Evolutionary conservation across 257 asterid species (phyloP).

Genomic region (Dorcoceras hygrometricum): DNA sequence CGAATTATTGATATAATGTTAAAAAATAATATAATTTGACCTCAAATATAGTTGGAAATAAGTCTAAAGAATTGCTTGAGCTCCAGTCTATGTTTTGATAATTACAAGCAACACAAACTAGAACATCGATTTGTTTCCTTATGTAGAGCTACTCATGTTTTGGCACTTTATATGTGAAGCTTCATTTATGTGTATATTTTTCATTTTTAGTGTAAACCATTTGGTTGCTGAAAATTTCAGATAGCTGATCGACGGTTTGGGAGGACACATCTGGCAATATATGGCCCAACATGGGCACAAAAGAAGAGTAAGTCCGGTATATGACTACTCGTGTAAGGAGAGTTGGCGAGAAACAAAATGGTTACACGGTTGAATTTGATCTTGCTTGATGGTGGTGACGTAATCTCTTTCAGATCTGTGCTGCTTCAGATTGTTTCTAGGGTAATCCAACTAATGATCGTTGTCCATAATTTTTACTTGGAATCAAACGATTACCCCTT

Average conservation of each 20-base stretch:
- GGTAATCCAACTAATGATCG: no score
- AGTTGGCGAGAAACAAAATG: slow-evolving; percentile 12
- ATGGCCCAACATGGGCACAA: slow-evolving; percentile 93
- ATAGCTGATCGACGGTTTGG: slow-evolving; percentile 96
- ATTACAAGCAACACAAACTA: neutral
- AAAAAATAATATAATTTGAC: neutral
- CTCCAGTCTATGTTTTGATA: neutral
- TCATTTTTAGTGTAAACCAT: neutral
- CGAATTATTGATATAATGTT: neutral
- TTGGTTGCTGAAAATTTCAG: slow-evolving; percentile 37
- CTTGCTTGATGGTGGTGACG: neutral
- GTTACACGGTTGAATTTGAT: slow-evolving; percentile 5
- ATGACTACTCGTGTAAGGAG: slow-evolving; percentile 10
- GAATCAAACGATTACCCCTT: no score
- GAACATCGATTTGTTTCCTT: neutral
- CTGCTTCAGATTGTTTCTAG: no score
- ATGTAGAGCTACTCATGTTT: neutral
- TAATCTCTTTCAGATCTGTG: neutral
- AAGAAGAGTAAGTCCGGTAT: slow-evolving; percentile 51
- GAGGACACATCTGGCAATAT: slow-evolving; percentile 89
- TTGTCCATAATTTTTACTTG: no score
- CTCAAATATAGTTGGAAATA: neutral
- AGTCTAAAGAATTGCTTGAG: neutral
- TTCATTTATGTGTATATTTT: neutral
- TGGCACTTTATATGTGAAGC: neutral